phyloP scores from a whole-genome alignment of 176 grass and related monocot species.

The Dendrocalamus sinicus region DNA sequence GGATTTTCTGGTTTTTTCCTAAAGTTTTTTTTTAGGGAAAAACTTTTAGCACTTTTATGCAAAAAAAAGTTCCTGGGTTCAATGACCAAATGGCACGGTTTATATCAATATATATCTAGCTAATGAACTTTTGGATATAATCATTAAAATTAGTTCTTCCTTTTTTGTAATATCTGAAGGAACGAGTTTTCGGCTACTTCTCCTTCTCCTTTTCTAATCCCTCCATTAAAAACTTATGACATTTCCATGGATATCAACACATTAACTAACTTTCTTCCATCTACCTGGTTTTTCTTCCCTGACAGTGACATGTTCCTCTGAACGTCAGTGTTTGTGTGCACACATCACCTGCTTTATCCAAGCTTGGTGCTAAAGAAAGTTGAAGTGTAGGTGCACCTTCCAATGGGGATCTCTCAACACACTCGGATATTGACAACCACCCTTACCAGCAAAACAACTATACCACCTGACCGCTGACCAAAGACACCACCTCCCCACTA shows the following conservation, averaged over 20 bases:
- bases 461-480: constrained; percentile 49
- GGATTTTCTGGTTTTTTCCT: no score
- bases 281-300: background rate
- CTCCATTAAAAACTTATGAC: background rate
- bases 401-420: constrained; percentile 53
- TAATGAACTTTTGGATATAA: no score
- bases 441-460: constrained; percentile 50
- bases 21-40: no score
- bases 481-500: background rate
- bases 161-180: no score
- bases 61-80: no score
- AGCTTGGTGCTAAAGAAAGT: constrained; percentile 51
- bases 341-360: constrained; percentile 41
- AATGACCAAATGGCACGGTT: no score
- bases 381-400: constrained; percentile 65
- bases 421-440: constrained; percentile 44
- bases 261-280: background rate
- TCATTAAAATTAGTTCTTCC: no score
- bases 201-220: no score
- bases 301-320: background rate
- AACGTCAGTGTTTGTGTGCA: background rate
- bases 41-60: no score
- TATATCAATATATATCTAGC: no score
- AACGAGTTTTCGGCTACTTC: no score
- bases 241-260: background rate